Conservation (phyloP, 805 yeast genomes). For the Lachancea waltii region DNA sequence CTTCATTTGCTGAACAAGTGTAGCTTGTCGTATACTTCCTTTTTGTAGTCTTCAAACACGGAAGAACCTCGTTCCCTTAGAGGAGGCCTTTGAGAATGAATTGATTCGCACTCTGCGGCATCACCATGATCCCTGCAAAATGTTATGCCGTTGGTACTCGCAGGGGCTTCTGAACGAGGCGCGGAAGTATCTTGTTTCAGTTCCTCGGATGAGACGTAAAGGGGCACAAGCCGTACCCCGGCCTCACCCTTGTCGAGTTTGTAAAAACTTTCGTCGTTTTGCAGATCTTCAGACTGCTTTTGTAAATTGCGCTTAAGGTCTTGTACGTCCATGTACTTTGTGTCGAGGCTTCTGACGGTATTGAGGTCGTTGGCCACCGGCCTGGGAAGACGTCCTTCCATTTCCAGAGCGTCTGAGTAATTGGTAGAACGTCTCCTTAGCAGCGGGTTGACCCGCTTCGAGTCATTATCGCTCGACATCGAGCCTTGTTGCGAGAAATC, state of each 20-base stretch:
- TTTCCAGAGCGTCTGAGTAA: slow-evolving; percentile 16
- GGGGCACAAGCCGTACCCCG: slow-evolving; percentile 10
- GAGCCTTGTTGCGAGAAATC: slow-evolving; percentile 5
- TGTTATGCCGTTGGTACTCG: neutral
- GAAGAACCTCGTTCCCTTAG: slow-evolving; percentile 21
- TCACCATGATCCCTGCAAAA: neutral
- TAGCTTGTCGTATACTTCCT: slow-evolving; percentile 25
- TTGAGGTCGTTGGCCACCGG: neutral
- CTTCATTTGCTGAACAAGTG: slow-evolving; percentile 21
- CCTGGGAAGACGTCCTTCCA: slow-evolving; percentile 1
- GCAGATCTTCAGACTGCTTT: slow-evolving; percentile 6
- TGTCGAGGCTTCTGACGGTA: slow-evolving; percentile 3
- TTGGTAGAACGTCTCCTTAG: slow-evolving; percentile 17
- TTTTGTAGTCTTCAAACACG: slow-evolving; percentile 30
- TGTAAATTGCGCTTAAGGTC: slow-evolving; percentile 4
- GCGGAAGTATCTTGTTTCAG: neutral
- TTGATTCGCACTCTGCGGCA: neutral
- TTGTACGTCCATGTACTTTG: slow-evolving; percentile 11
- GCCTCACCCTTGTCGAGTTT: slow-evolving; percentile 8
- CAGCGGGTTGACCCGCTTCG: neutral
- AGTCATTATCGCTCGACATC: neutral
- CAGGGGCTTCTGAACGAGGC: slow-evolving; percentile 1
- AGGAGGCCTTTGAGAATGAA: slow-evolving; percentile 7
- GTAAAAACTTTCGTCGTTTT: slow-evolving; percentile 5
- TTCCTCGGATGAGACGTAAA: neutral